Evolutionary conservation across 768 basidiomycete genomes (phyloP).

Genomic region (Agaricus bisporus): DNA sequence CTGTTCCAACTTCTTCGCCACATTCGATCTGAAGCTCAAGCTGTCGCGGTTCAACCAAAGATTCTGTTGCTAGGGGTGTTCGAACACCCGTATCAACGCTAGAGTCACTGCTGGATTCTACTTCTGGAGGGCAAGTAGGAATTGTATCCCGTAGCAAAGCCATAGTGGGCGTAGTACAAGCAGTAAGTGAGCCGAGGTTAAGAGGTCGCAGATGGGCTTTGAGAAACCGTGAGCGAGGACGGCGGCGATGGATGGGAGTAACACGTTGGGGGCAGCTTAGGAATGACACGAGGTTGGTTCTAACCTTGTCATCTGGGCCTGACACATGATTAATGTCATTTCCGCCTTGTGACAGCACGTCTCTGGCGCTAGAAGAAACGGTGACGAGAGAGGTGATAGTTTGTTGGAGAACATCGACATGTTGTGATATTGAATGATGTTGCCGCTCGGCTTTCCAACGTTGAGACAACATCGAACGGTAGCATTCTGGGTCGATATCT

Average conservation of each 20-base stretch:
- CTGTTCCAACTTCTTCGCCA: slow-evolving; percentile 6
- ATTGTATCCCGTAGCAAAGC: neutral
- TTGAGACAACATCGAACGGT: slow-evolving; percentile 3
- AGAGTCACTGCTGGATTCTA: neutral
- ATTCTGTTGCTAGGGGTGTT: neutral
- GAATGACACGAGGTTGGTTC: slow-evolving; percentile 10
- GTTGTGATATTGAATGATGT: slow-evolving; percentile 1
- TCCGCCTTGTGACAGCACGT: neutral
- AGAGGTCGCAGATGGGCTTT: slow-evolving; percentile 1
- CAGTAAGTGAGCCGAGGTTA: neutral
- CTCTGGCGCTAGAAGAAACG: neutral
- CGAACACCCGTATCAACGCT: slow-evolving; percentile 1
- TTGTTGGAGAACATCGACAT: slow-evolving; percentile 3
- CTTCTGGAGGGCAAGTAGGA: neutral
- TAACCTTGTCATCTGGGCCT: slow-evolving; percentile 1
- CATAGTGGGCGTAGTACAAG: neutral
- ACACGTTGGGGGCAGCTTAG: slow-evolving; percentile 11
- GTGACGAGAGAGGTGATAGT: neutral
- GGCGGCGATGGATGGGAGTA: slow-evolving; percentile 4
- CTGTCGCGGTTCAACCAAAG: slow-evolving; percentile 1
- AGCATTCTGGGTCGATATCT: neutral
- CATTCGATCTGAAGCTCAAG: neutral
- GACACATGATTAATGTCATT: slow-evolving; percentile 1
- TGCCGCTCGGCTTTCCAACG: slow-evolving; percentile 4
- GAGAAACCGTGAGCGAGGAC: slow-evolving; percentile 3